Percentiles rank a stretch among this genome's conserved stretches.
These are phyloP conservation scores for Populus ilicifolia DNA, from an alignment of 345 rosid species.

Conservation along the genomic window DNA sequence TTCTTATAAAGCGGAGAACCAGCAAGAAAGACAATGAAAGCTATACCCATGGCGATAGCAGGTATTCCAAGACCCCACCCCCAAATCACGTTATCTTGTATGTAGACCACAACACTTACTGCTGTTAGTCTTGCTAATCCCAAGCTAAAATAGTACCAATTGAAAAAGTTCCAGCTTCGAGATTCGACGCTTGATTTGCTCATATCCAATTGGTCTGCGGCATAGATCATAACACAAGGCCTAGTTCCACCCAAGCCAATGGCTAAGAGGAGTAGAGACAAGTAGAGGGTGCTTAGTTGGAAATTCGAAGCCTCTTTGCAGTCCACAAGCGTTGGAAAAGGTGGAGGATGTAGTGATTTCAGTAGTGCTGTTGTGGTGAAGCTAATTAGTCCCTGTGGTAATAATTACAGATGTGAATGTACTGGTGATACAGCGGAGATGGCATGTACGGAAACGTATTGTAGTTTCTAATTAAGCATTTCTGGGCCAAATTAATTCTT, in stretches of 20 bases:
- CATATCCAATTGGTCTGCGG: conserved; percentile 65
- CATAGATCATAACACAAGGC: conserved; percentile 60
- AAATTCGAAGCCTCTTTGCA: conserved; percentile 45
- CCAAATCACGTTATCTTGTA: conserved; percentile 68
- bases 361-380: conserved; percentile 50
- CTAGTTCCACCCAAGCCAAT: conserved; percentile 57
- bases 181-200: conserved; percentile 27
- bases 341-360: conserved; percentile 49
- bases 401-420: neutral
- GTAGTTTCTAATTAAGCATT: too few relatives aligned
- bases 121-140: conserved; percentile 53
- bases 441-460: too few relatives aligned
- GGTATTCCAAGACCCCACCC: conserved; percentile 69
- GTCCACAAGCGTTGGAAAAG: conserved; percentile 44
- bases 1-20: conserved; percentile 45
- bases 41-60: conserved; percentile 45
- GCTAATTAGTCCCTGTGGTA: conserved; percentile 45
- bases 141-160: conserved; percentile 60
- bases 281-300: conserved; percentile 52
- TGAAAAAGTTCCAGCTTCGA: conserved; percentile 57
- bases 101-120: conserved; percentile 51
- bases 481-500: neutral
- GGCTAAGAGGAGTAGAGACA: conserved; percentile 49
- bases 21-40: conserved; percentile 31
- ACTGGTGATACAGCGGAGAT: too few relatives aligned